A percentile compares a stretch with the other conserved stretches of the same genome.
These are phyloP conservation scores for Hemisphaericaspora xylanilytica DNA, from an alignment of 1,139 yeast species.

Conservation along the genomic window DNA sequence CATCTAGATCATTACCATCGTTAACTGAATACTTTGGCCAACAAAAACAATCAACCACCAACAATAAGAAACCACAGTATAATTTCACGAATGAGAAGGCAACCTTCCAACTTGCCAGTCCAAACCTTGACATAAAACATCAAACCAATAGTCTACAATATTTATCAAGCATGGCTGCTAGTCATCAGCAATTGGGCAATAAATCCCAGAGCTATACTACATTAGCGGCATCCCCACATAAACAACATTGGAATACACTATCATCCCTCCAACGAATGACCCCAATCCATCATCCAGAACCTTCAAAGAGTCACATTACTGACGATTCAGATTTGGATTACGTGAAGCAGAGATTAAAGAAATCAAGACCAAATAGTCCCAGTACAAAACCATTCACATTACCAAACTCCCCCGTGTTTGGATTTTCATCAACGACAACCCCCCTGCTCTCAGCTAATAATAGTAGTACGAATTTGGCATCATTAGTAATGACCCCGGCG, in stretches of 20 bases:
- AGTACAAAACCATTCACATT: slow-evolving; percentile 42
- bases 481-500: slow-evolving; percentile 31
- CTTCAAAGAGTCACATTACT: slow-evolving; percentile 24
- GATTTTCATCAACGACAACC: slow-evolving; percentile 41
- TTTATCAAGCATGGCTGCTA: slow-evolving; percentile 28
- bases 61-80: slow-evolving; percentile 5
- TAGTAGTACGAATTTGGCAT: slow-evolving; percentile 44
- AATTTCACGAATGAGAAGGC: slow-evolving; percentile 8
- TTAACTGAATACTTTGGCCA: slow-evolving; percentile 53
- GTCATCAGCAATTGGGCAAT: slow-evolving; percentile 15
- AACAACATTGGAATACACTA: slow-evolving; percentile 27
- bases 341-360: slow-evolving; percentile 54
- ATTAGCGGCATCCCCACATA: slow-evolving; percentile 25
- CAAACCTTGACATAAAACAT: slow-evolving; percentile 3
- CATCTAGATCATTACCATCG: slow-evolving; percentile 62
- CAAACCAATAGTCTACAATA: slow-evolving; percentile 24
- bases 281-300: slow-evolving; percentile 39
- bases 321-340: slow-evolving; percentile 48
- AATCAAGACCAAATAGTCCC: slow-evolving; percentile 73
- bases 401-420: slow-evolving; percentile 60
- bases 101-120: slow-evolving; percentile 11
- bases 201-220: slow-evolving; percentile 12
- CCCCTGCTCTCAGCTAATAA: slow-evolving; percentile 45
- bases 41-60: not conserved
- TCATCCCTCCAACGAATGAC: slow-evolving; percentile 56